phyloP scores from a whole-genome alignment of 495 filamentous ascomycete species.

The Amniculicola lignicola region DNA sequence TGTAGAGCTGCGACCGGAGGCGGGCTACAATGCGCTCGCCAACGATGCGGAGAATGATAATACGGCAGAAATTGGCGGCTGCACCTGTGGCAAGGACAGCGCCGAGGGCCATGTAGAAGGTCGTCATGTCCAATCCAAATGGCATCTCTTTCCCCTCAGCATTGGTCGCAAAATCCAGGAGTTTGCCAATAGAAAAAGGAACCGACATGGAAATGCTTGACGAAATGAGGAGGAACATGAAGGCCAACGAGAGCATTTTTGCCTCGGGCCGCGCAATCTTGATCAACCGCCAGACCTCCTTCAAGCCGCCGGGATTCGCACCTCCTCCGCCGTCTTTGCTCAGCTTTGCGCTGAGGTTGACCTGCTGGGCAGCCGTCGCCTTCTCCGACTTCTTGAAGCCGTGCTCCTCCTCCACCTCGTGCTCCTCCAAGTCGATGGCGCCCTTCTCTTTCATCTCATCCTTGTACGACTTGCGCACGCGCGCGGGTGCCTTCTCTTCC shows the following conservation, averaged over 20 bases:
- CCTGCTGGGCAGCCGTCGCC: constrained; percentile 79
- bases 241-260: constrained; percentile 72
- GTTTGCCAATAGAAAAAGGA: constrained; percentile 92
- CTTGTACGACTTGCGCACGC: constrained; percentile 26
- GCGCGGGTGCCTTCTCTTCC: constrained; percentile 7
- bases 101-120: constrained; percentile 75
- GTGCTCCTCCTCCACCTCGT: constrained; percentile 52
- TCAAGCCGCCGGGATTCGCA: constrained; percentile 58
- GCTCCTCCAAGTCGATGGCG: constrained; percentile 38
- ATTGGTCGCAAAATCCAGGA: constrained; percentile 86
- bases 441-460: constrained; percentile 35
- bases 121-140: constrained; percentile 68
- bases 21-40: constrained; percentile 91
- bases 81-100: constrained; percentile 66
- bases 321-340: constrained; percentile 70
- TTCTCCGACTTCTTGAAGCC: constrained; percentile 70
- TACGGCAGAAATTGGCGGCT: constrained; percentile 86
- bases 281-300: constrained; percentile 81
- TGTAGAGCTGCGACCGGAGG: constrained; percentile 83
- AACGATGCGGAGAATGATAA: constrained; percentile 90
- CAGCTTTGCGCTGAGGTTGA: constrained; percentile 83
- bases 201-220: constrained; percentile 91
- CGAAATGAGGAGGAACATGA: constrained; percentile 79
- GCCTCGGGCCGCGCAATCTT: constrained; percentile 84
- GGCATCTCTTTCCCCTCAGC: constrained; percentile 58